Base-by-base conservation (phyloP, 2,329 filamentous ascomycete species). In the Aspergillus ochraceus region DNA sequence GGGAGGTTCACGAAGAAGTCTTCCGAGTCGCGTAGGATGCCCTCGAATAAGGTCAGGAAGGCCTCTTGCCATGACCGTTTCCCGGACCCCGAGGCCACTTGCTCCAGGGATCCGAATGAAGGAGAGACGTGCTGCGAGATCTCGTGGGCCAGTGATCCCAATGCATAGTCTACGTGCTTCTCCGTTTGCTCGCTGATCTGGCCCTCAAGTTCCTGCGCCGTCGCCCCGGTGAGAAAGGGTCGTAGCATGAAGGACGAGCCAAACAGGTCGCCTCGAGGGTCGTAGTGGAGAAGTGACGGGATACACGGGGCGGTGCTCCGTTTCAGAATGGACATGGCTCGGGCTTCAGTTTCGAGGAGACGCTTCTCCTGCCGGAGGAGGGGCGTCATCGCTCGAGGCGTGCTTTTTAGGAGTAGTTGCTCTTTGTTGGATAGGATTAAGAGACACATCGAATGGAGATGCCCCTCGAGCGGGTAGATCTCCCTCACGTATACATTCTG, bases 1-100 rank as follows among this genome's bases (percentile, higher is more conserved):
- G 84, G 84, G 6, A 86, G 68, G 59, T 80, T 82, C 64, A 87
- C 79, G 12, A 86, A 80, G 71, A 83, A 82, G 59, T 87, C 84
- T 67, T 87, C 85, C 17, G 80, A 82, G 64, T 87, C 84, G 17
- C 83, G 82, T 24, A 87, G 73, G 9, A 81, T 72, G 11, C 78
- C 74, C 67, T 86, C 84, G 20, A 86, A 73, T 45, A 86, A 76
- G 6, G 69, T 66, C 24, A 79, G 71, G 64, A 86, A 87, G 12
- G 80, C 81, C 57, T 82, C 78, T 55, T 77, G 75, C 85, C 85
- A 87, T 3, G 80, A 80, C n/a, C 64, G 66, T 57, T 71, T 77
- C 17, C 83, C 81, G 24, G 70, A 70, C n/a, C 79, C 78, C 14
- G 69, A 69, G 49, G 78, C 77, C 5, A 84, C 81, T 54, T 77